Conservation (phyloP, 2,329 filamentous ascomycete genomes). For the Huntiella decipiens region DNA sequence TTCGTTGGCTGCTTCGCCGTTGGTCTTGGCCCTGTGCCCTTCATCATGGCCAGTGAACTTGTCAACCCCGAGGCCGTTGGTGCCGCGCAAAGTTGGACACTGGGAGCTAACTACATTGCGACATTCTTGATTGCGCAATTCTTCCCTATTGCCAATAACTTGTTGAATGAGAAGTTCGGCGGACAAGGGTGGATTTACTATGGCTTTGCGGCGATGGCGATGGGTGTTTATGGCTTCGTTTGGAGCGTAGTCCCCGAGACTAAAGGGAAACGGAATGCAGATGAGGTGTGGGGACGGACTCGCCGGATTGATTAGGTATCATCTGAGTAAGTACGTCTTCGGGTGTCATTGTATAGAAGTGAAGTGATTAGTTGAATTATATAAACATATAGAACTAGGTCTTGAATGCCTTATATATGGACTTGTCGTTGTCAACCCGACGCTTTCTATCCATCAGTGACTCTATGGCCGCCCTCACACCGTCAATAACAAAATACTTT, state of each 20-base stretch:
- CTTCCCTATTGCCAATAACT: slow-evolving; percentile 71
- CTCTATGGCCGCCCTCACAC: slow-evolving; percentile 47
- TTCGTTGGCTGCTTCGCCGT: slow-evolving; percentile 86
- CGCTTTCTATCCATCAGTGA: no score
- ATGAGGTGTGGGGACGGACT: slow-evolving; percentile 76
- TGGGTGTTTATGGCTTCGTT: slow-evolving; percentile 52
- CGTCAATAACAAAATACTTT: slow-evolving; percentile 54
- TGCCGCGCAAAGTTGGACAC: slow-evolving; percentile 71
- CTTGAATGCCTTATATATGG: not conserved
- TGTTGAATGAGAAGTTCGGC: slow-evolving; percentile 42
- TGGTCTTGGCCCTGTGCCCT: slow-evolving; percentile 82
- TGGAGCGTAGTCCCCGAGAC: slow-evolving; percentile 66
- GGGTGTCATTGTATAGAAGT: not conserved
- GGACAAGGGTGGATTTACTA: slow-evolving; percentile 75
- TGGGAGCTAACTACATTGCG: slow-evolving; percentile 74
- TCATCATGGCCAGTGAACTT: slow-evolving; percentile 80
- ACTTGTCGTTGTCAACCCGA: no score
- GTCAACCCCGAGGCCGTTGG: slow-evolving; percentile 82
- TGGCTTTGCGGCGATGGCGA: slow-evolving; percentile 63
- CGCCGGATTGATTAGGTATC: slow-evolving; percentile 29
- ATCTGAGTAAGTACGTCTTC: not conserved
- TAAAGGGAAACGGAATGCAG: slow-evolving; percentile 60
- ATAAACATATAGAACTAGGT: not conserved
- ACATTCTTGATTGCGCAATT: slow-evolving; percentile 90
- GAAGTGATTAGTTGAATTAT: not conserved